Evolutionary conservation across 1,139 yeast species (phyloP), one percentile per base, ranked within the genome.

Genomic region (Suhomyces anneliseae): DNA sequence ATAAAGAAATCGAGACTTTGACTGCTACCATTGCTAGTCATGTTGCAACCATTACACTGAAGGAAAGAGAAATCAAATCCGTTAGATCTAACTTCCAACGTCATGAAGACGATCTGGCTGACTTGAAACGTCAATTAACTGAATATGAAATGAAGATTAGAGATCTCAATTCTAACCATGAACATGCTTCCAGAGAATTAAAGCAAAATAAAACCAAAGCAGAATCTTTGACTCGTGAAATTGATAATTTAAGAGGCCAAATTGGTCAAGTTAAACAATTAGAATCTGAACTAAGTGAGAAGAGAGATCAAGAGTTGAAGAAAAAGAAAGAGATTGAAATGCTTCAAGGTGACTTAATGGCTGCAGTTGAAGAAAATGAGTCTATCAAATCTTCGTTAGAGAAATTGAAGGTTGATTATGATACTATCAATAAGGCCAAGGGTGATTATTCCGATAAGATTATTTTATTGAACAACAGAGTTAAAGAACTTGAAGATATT

Each of bases 391-490:
- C 52, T 6, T 46, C 55, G 1, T 53, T 61, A 27, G 56, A 59
- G 31, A 51, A 55, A 36, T 55, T 74, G 32, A 68, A 69, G 44
- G 46, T 58, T 6, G 83, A 81, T 40, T 68, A 71, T 38, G 81
- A 75, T 12, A 45, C 56, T 10, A 50, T 60, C 24, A 55, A 58
- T 10, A 57, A 49, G 34, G 56, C 66, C 2, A 69, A 64, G 44
- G 42, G 52, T 1, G 68, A 68, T 29, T 68, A 67, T 49, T 53
- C 69, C 0, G 59, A 59, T 14, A 62, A 63, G 40, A 64, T 71
- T 7, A 46, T 60, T 29, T 54, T 54, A 2, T 58, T 72, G 41
- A 64, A 59, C 29, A 50, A 59, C 14, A 60, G 64, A 40, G 51
- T 71, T 2, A 52, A 65, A 31, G 50, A 43, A 12, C 43, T 46